Percentiles rank a stretch among this genome's conserved stretches.
Evolutionary conservation across 1,284 basidiomycete species (phyloP).

Genomic region (Hortiboletus rubellus): DNA sequence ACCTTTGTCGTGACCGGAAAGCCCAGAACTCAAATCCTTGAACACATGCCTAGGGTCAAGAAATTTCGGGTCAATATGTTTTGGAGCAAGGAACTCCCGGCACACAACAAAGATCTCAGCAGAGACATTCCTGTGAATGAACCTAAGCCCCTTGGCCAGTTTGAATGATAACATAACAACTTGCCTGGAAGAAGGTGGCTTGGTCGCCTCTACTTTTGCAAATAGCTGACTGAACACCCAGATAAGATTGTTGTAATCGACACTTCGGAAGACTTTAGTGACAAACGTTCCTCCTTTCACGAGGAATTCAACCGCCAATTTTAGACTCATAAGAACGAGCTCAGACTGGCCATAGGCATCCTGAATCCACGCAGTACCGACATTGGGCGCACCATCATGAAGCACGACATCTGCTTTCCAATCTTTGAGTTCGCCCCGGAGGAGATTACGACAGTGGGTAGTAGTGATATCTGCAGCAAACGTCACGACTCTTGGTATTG

Average conservation of each 20-base stretch:
- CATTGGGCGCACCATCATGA: constrained; percentile 99
- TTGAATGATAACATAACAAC: constrained; percentile 21
- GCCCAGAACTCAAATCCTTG: constrained; percentile 76
- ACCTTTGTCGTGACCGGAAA: constrained; percentile 51
- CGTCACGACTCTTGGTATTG: constrained; percentile 91
- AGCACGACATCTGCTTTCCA: constrained; percentile 99
- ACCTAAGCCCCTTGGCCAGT: background rate
- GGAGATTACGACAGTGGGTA: constrained; percentile 82
- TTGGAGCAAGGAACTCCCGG: constrained; percentile 92
- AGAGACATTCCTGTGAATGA: constrained; percentile 82
- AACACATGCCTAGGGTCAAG: constrained; percentile 98
- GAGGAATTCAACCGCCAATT: constrained; percentile 96
- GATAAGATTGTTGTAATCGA: constrained; percentile 97
- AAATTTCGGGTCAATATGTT: constrained; percentile 97
- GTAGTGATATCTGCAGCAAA: constrained; percentile 98
- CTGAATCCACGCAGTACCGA: constrained; percentile 99
- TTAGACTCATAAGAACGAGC: constrained; percentile 94
- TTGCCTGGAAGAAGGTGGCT: constrained; percentile 95
- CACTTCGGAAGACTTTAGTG: constrained; percentile 98
- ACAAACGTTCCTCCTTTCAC: constrained; percentile 94
- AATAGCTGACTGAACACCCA: constrained; percentile 99
- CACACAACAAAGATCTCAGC: constrained; percentile 99
- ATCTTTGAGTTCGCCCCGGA: constrained; percentile 91
- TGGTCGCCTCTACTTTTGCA: constrained; percentile 96
- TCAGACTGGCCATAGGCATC: constrained; percentile 98